phyloP scores from a whole-genome alignment of 495 filamentous ascomycete species.

The Xylaria sp. region DNA sequence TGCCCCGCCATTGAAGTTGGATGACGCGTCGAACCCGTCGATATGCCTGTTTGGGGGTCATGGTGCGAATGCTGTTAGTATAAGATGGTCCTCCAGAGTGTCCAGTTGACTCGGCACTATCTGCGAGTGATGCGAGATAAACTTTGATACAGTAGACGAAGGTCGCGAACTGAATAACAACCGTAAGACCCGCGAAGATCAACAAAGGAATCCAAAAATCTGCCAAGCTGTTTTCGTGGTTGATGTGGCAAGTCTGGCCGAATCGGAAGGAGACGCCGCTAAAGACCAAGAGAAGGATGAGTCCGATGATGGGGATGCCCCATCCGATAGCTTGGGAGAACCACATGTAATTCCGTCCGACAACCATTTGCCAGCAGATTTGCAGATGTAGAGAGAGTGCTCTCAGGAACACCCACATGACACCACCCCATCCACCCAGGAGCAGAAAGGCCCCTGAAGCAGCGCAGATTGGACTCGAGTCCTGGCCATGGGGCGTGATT shows the following conservation, averaged over 20 bases:
- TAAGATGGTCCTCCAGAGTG: slow-evolving; percentile 81
- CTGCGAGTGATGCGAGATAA: slow-evolving; percentile 84
- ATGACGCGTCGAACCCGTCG: slow-evolving; percentile 83
- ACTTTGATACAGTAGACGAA: slow-evolving; percentile 95
- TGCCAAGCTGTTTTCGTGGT: slow-evolving; percentile 76
- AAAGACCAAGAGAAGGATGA: slow-evolving; percentile 75
- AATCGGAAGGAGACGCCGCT: slow-evolving; percentile 96
- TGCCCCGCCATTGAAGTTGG: slow-evolving; percentile 93
- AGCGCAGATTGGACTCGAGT: slow-evolving; percentile 78
- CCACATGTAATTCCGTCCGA: slow-evolving; percentile 91
- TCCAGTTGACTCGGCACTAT: slow-evolving; percentile 70
- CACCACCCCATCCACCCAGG: slow-evolving; percentile 80
- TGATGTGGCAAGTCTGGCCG: slow-evolving; percentile 90
- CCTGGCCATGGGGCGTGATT: slow-evolving; percentile 95
- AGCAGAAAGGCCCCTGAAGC: slow-evolving; percentile 87
- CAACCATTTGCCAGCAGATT: slow-evolving; percentile 94
- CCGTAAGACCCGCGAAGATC: slow-evolving; percentile 75
- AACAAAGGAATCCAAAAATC: slow-evolving; percentile 94
- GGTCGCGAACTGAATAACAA: slow-evolving; percentile 81
- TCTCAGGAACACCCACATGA: slow-evolving; percentile 90
- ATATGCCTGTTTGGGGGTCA: slow-evolving; percentile 88
- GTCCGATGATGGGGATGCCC: slow-evolving; percentile 77
- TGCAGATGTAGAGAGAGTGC: slow-evolving; percentile 93
- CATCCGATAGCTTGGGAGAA: slow-evolving; percentile 80
- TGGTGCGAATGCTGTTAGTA: slow-evolving; percentile 76